Conservation (phyloP, 2,329 filamentous ascomycete species). For the Xylaria hypoxylon region DNA sequence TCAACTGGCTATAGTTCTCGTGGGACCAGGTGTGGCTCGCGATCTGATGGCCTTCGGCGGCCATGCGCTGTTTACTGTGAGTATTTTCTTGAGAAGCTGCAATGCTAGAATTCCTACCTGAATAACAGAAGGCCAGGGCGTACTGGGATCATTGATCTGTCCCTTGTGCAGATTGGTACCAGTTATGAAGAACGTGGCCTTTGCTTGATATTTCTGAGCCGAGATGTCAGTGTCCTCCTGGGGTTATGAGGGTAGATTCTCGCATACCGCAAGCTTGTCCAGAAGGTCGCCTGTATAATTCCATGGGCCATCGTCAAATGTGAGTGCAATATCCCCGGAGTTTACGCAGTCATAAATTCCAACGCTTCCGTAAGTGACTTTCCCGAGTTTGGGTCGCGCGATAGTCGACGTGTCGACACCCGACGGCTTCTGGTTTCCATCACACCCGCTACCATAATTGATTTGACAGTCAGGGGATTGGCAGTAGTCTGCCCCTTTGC, state of each 20-base stretch:
- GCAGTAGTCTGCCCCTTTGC: conserved; percentile 46
- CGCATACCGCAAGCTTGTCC: conserved; percentile 57
- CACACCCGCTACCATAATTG: conserved; percentile 60
- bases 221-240: conserved; percentile 35
- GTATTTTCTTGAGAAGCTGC: conserved; percentile 1
- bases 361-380: conserved; percentile 59
- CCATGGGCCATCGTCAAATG: conserved; percentile 73
- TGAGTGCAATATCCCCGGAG: conserved; percentile 69
- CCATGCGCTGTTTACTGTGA: conserved; percentile 49
- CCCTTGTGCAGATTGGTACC: conserved; percentile 65
- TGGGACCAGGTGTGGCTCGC: conserved; percentile 53
- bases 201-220: conserved; percentile 64
- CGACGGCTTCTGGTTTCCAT: conserved; percentile 59
- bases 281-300: conserved; percentile 69
- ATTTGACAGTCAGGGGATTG: conserved; percentile 52
- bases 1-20: conserved; percentile 50
- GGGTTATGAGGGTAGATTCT: neutral
- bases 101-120: conserved; percentile 41
- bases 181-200: conserved; percentile 73
- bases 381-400: conserved; percentile 59
- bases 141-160: conserved; percentile 59
- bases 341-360: conserved; percentile 62
- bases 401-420: conserved; percentile 60
- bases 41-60: conserved; percentile 51
- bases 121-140: conserved; percentile 48